These are phyloP conservation scores for Huiozyma naganishii DNA, from an alignment of 805 yeast species.

Conservation along the genomic window DNA sequence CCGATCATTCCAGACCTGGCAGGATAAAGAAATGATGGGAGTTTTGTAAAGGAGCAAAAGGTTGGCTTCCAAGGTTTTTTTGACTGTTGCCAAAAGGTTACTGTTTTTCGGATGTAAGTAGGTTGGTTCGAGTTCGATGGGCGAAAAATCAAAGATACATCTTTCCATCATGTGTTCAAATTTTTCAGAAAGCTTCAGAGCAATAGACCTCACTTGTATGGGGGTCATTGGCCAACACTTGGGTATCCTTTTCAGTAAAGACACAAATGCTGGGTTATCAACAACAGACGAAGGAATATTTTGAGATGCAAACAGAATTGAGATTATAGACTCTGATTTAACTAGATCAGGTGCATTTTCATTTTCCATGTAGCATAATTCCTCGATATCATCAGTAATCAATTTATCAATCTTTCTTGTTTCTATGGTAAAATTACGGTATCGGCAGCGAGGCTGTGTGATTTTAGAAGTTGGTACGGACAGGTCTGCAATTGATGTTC, in stretches of 20 bases:
- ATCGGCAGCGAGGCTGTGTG: background rate
- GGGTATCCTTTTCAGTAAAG: conserved; percentile 1
- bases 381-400: background rate
- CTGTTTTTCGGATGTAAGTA: background rate
- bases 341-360: background rate
- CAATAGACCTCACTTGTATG: no score
- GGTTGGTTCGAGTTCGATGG: background rate
- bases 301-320: conserved; percentile 8
- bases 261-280: conserved; percentile 3
- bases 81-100: background rate
- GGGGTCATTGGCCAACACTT: background rate
- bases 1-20: conserved; percentile 3
- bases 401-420: background rate
- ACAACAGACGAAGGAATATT: conserved; percentile 6
- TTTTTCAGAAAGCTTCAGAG: background rate
- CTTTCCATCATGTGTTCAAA: conserved; percentile 2
- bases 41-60: conserved; percentile 1
- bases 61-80: background rate
- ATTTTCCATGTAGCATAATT: background rate
- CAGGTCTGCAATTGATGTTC: no score
- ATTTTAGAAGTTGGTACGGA: background rate
- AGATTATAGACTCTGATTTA: background rate
- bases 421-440: background rate
- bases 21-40: conserved; percentile 4
- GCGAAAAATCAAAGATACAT: conserved; percentile 1